Evolutionary conservation across 2,329 filamentous ascomycete genomes (phyloP).

Genomic region (Didymella sp.): DNA sequence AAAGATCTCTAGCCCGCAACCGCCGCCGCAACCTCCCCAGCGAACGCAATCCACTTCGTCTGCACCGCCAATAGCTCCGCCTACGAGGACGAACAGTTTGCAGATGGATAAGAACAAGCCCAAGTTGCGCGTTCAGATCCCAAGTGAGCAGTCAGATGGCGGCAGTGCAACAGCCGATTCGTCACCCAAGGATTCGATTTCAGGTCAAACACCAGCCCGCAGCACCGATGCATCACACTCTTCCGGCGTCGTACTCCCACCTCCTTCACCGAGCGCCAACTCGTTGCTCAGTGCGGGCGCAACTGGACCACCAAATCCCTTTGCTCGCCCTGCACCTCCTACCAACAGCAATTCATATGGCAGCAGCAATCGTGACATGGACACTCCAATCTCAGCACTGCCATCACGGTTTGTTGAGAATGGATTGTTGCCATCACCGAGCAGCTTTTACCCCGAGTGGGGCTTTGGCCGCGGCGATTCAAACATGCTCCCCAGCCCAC

Average conservation of each 20-base stretch:
- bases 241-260: conserved; percentile 81
- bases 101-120: conserved; percentile 75
- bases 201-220: conserved; percentile 64
- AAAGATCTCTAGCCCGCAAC: conserved; percentile 37
- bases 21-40: conserved; percentile 54
- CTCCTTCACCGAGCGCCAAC: conserved; percentile 88
- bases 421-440: conserved; percentile 87
- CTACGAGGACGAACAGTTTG: conserved; percentile 74
- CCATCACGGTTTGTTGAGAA: conserved; percentile 90
- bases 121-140: conserved; percentile 91
- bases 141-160: conserved; percentile 84
- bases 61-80: conserved; percentile 73
- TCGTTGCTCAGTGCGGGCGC: conserved; percentile 89
- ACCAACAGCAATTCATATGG: conserved; percentile 58
- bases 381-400: conserved; percentile 92
- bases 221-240: conserved; percentile 64
- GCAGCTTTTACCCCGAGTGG: conserved; percentile 93
- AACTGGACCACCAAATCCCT: conserved; percentile 91
- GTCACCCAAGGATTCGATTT: conserved; percentile 66
- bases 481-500: conserved; percentile 88
- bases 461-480: conserved; percentile 75
- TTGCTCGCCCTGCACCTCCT: conserved; percentile 84
- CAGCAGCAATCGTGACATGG: conserved; percentile 50
- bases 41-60: conserved; percentile 66
- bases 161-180: conserved; percentile 78